Percentiles rank a stretch among this genome's conserved stretches.
phyloP scores from a whole-genome alignment of 2,329 filamentous ascomycete genomes.

The Cadophora sp. region DNA sequence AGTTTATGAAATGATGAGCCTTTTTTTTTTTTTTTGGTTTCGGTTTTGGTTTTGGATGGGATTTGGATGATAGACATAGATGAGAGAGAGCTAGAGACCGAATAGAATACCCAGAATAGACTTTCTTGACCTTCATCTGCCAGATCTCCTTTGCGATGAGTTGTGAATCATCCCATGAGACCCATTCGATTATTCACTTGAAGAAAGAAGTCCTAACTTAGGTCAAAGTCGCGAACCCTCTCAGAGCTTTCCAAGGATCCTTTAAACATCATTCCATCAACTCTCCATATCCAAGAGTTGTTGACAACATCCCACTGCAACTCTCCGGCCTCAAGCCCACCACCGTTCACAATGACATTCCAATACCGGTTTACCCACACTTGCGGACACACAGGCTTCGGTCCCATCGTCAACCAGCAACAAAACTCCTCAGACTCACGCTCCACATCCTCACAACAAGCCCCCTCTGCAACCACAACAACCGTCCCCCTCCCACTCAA shows the following conservation, averaged over 20 bases:
- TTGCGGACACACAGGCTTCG: conserved; percentile 31
- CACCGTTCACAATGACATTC: conserved; percentile 19
- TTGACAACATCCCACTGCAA: neutral
- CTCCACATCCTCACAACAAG: neutral
- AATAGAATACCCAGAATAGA: neutral
- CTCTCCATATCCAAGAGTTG: neutral
- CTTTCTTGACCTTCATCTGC: no score
- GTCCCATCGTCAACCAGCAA: conserved; percentile 19
- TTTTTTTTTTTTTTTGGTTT: no score
- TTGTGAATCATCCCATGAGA: no score
- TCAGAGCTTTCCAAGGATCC: neutral
- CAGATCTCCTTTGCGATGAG: no score
- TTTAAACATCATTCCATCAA: neutral
- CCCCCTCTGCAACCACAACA: neutral
- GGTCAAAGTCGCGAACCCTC: neutral
- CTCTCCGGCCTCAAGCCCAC: neutral
- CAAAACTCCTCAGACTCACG: neutral
- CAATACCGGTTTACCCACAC: conserved; percentile 33
- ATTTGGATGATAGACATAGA: neutral
- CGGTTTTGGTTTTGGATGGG: neutral
- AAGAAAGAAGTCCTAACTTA: neutral
- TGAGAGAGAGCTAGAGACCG: neutral
- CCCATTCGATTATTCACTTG: neutral
- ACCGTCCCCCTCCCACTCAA: conserved; percentile 19
- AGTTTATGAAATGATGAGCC: neutral